phyloP scores from a whole-genome alignment of 2,329 filamentous ascomycete genomes.

The Ophiocordyceps robertsii region DNA sequence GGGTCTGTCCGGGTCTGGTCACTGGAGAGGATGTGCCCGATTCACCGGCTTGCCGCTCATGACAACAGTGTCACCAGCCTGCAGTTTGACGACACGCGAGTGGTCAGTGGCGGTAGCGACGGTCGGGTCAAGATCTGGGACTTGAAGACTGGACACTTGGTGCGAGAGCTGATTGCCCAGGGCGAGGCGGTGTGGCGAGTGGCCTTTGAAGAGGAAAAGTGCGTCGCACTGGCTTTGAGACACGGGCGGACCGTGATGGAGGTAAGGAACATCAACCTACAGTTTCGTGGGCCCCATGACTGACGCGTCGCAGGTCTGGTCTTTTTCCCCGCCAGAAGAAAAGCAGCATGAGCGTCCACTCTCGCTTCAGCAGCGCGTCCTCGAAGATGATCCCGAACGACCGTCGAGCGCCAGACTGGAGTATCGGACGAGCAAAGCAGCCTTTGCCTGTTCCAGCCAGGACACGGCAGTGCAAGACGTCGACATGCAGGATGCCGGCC shows the following conservation, averaged over 20 bases:
- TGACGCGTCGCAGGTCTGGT: slow-evolving; percentile 58
- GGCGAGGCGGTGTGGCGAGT: slow-evolving; percentile 96
- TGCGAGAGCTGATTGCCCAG: slow-evolving; percentile 80
- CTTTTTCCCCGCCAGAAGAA: slow-evolving; percentile 78
- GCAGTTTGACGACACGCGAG: slow-evolving; percentile 90
- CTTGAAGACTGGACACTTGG: slow-evolving; percentile 76
- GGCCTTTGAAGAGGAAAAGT: slow-evolving; percentile 96
- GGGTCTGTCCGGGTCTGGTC: slow-evolving; percentile 96
- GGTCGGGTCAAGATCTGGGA: slow-evolving; percentile 99
- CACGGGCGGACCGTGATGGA: slow-evolving; percentile 90
- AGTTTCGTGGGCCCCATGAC: not conserved
- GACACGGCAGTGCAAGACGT: slow-evolving; percentile 31
- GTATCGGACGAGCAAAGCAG: slow-evolving; percentile 20
- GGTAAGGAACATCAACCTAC: slow-evolving; percentile 37
- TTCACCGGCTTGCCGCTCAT: slow-evolving; percentile 88
- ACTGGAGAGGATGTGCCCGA: slow-evolving; percentile 75
- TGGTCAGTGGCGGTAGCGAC: slow-evolving; percentile 92
- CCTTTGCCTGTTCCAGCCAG: slow-evolving; percentile 15
- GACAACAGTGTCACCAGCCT: slow-evolving; percentile 97
- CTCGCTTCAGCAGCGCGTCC: slow-evolving; percentile 32
- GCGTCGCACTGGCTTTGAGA: slow-evolving; percentile 84
- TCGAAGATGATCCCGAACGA: slow-evolving; percentile 32
- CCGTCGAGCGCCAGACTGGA: slow-evolving; percentile 38
- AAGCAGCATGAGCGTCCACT: slow-evolving; percentile 38
- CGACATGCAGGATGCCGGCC: slow-evolving; percentile 42